A percentile compares a stretch with the other conserved stretches of the same genome.
These are phyloP conservation scores for Neurospora cerealis DNA, from an alignment of 495 filamentous ascomycete genomes.

Conservation along the genomic window DNA sequence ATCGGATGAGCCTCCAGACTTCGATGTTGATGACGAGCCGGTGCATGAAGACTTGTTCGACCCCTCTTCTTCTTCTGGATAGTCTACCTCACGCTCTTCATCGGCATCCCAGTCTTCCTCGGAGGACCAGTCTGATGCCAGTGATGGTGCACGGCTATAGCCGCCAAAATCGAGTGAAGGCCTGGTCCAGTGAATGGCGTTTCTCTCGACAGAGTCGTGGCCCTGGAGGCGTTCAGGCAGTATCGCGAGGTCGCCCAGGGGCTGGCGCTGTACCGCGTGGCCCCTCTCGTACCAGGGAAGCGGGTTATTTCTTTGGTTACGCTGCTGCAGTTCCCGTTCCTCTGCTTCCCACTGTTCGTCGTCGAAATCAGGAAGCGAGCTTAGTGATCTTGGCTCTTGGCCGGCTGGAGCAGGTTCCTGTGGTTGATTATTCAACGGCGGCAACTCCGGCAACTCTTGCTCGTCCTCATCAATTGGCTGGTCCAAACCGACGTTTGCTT, in stretches of 20 bases:
- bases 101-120: not conserved
- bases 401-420: not conserved
- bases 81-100: not conserved
- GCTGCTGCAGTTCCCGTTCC: not conserved
- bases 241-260: not conserved
- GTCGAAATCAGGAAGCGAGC: not conserved
- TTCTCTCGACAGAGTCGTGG: not conserved
- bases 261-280: not conserved
- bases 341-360: not conserved
- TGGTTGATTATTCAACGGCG: not conserved
- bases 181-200: not conserved
- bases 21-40: not conserved
- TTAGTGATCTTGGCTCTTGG: not conserved
- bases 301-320: not conserved
- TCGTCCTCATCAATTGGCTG: not conserved
- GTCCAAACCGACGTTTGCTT: not conserved
- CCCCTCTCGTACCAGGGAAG: not conserved
- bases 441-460: not conserved
- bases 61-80: not conserved
- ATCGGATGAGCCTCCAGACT: not conserved
- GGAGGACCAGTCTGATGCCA: not conserved
- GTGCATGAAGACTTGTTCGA: not conserved
- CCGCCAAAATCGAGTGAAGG: not conserved
- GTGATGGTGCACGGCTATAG: not conserved
- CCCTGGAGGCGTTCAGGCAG: not conserved